phyloP scores from a whole-genome alignment of 2,329 filamentous ascomycete species.

The Coccinonectria pachysandricola region DNA sequence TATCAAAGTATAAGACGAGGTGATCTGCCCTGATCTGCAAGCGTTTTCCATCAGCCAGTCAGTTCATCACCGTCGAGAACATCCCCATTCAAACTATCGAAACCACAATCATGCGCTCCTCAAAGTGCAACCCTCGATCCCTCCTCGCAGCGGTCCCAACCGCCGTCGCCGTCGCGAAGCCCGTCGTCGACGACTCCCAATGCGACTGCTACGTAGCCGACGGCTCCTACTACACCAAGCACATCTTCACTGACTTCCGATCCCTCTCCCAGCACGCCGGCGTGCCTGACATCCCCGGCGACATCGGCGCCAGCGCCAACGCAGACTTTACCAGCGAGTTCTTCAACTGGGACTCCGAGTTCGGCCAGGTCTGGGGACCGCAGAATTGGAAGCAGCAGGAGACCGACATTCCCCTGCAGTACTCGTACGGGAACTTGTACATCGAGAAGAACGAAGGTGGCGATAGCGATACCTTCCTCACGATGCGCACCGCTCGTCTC shows the following conservation, averaged over 20 bases:
- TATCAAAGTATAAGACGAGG: too few species aligned
- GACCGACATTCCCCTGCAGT: not conserved
- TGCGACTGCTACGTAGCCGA: conserved; percentile 23
- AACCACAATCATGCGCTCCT: conserved; percentile 15
- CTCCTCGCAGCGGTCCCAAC: conserved; percentile 12
- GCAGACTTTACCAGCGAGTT: conserved; percentile 25
- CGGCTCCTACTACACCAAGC: conserved; percentile 16
- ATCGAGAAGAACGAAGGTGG: conserved; percentile 30
- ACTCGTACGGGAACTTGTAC: conserved; percentile 32
- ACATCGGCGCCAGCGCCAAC: conserved; percentile 17
- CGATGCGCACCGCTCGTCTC: conserved; percentile 34
- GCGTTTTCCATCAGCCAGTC: too few species aligned
- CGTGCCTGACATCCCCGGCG: conserved; percentile 21
- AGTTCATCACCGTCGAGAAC: too few species aligned
- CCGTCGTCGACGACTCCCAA: conserved; percentile 10
- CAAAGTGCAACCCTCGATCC: conserved; percentile 11
- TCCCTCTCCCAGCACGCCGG: conserved; percentile 16
- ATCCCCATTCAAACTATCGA: too few species aligned
- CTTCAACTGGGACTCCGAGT: conserved; percentile 23
- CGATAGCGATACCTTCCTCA: conserved; percentile 31
- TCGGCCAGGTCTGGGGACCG: conserved; percentile 24
- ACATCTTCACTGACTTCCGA: conserved; percentile 23
- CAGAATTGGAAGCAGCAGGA: conserved; percentile 15
- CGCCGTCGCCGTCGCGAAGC: conserved; percentile 6
- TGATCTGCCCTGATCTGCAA: too few species aligned